phyloP scores from a whole-genome alignment of 495 filamentous ascomycete species.

The Glutinoglossum americanum region DNA sequence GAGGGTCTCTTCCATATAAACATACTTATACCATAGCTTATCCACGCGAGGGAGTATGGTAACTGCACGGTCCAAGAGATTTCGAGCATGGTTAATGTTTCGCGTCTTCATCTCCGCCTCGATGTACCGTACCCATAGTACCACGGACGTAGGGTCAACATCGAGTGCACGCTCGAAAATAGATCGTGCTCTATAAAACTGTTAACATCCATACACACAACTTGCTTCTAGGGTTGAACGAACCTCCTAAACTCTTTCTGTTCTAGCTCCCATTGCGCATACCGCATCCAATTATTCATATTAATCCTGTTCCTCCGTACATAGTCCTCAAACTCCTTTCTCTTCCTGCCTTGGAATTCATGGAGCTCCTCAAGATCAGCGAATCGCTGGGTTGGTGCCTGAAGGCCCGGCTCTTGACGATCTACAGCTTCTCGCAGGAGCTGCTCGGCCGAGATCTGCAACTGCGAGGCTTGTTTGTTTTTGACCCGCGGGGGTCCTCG shows the following conservation, averaged over 20 bases:
- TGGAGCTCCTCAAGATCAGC: constrained; percentile 94
- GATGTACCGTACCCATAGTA: constrained; percentile 72
- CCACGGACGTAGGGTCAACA: constrained; percentile 66
- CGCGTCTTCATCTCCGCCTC: constrained; percentile 91
- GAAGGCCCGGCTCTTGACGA: constrained; percentile 71
- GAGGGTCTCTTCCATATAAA: constrained; percentile 95
- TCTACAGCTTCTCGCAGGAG: constrained; percentile 95
- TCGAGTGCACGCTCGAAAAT: constrained; percentile 94
- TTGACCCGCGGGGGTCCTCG: constrained; percentile 92
- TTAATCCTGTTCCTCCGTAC: constrained; percentile 84
- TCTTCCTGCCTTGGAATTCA: constrained; percentile 87
- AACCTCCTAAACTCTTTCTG: constrained; percentile 86
- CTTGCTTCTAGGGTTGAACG: not conserved
- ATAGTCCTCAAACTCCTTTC: constrained; percentile 97
- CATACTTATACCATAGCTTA: constrained; percentile 98
- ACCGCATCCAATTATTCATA: constrained; percentile 97
- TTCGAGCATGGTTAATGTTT: constrained; percentile 94
- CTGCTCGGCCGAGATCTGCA: constrained; percentile 88
- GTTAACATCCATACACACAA: constrained; percentile 1
- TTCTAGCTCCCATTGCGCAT: constrained; percentile 92
- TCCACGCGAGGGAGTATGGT: constrained; percentile 78
- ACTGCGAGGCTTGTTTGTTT: constrained; percentile 59
- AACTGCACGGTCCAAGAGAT: constrained; percentile 83
- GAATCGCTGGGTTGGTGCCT: constrained; percentile 85
- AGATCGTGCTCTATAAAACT: constrained; percentile 39